Evolutionary conservation across 768 basidiomycete species (phyloP).

Genomic region (Xerocomellus dryophilus): DNA sequence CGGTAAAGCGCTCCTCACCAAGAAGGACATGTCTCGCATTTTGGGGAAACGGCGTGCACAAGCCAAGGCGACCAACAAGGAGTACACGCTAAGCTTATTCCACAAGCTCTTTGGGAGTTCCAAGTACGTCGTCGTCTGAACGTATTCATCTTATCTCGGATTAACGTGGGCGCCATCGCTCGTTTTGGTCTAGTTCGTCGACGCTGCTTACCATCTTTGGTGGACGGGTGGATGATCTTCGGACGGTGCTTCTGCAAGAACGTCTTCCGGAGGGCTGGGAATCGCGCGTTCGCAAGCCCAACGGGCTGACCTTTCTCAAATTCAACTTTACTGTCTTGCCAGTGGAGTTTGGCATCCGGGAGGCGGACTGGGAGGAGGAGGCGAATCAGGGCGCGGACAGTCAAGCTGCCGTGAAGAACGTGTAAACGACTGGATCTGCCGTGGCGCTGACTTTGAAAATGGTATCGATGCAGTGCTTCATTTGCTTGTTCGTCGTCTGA

Average conservation of each 20-base stretch:
- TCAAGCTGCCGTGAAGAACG: too few species aligned
- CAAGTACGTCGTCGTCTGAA: constrained; percentile 46
- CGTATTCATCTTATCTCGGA: background rate
- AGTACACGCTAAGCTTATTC: constrained; percentile 47
- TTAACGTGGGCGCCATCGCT: background rate
- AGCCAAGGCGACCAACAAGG: constrained; percentile 49
- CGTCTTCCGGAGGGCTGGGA: constrained; percentile 74
- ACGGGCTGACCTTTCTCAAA: constrained; percentile 54
- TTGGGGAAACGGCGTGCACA: constrained; percentile 62
- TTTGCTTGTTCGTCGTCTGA: background rate
- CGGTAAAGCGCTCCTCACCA: constrained; percentile 47
- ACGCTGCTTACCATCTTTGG: constrained; percentile 70
- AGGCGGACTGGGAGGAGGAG: constrained; percentile 21
- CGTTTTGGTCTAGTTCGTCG: constrained; percentile 46
- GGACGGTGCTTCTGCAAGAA: constrained; percentile 58
- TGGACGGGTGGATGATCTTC: constrained; percentile 55
- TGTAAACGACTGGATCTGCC: background rate
- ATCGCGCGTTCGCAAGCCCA: constrained; percentile 47
- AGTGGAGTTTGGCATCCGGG: constrained; percentile 21
- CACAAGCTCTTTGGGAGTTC: constrained; percentile 68
- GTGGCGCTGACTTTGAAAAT: background rate
- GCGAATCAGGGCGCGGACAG: background rate
- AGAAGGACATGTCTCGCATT: constrained; percentile 57
- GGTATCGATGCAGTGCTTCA: background rate
- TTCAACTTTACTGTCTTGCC: constrained; percentile 47